Conservation (phyloP, 495 filamentous ascomycete genomes). For the Aspergillus leporis region DNA sequence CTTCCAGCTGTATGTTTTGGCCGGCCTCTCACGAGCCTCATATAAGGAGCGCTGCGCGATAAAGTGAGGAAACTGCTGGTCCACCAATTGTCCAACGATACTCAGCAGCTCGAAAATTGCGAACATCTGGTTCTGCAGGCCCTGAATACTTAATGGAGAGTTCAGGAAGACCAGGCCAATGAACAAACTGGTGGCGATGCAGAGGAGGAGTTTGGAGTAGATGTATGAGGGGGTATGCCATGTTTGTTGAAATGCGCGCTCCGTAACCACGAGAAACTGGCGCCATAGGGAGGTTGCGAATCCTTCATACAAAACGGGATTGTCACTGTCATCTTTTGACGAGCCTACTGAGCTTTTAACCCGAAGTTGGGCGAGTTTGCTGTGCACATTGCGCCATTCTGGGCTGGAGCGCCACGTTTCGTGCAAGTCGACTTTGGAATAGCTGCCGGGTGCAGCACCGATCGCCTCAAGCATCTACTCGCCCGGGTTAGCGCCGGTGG, state of each 20-base stretch:
- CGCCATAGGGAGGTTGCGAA: slow-evolving; percentile 44
- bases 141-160: slow-evolving; percentile 59
- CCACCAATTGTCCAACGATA: slow-evolving; percentile 68
- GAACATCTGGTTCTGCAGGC: slow-evolving; percentile 83
- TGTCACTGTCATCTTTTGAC: slow-evolving; percentile 18
- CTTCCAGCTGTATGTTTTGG: slow-evolving; percentile 74
- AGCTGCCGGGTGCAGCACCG: slow-evolving; percentile 71
- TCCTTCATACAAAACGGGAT: slow-evolving; percentile 3
- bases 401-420: slow-evolving; percentile 67
- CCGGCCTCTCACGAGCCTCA: slow-evolving; percentile 75
- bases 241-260: slow-evolving; percentile 48
- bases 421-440: slow-evolving; percentile 71
- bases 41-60: slow-evolving; percentile 65
- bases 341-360: slow-evolving; percentile 42
- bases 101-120: slow-evolving; percentile 77
- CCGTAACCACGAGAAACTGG: slow-evolving; percentile 30
- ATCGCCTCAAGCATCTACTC: slow-evolving; percentile 91
- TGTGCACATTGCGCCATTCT: slow-evolving; percentile 61
- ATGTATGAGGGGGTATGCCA: slow-evolving; percentile 55
- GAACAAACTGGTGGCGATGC: slow-evolving; percentile 66
- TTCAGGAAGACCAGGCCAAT: slow-evolving; percentile 79
- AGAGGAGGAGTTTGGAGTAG: slow-evolving; percentile 50
- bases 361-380: slow-evolving; percentile 52
- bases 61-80: slow-evolving; percentile 71
- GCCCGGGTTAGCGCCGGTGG: slow-evolving; percentile 64